Conservation (phyloP, 495 filamentous ascomycete genomes). For the Venustampulla echinocandica region DNA sequence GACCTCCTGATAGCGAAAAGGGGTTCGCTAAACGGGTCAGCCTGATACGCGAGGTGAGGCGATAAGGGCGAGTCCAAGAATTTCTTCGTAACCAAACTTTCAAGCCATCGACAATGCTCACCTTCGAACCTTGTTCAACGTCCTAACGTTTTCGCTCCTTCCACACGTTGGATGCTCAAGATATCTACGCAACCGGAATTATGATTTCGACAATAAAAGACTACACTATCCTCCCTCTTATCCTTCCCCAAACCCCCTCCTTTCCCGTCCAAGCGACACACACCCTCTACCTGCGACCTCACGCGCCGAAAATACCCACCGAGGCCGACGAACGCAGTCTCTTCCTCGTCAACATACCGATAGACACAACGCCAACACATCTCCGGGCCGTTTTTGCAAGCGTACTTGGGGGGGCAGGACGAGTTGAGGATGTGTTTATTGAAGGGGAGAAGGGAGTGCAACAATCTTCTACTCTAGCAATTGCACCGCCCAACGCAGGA, state of each 20-base stretch:
- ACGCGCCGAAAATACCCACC: slow-evolving; percentile 68
- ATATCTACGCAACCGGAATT: too few relatives aligned
- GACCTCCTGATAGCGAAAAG: too few relatives aligned
- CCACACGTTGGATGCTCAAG: too few relatives aligned
- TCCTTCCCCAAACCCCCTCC: slow-evolving; percentile 52
- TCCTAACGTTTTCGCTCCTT: too few relatives aligned
- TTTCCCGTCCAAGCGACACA: slow-evolving; percentile 56
- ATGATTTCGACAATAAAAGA: slow-evolving; percentile 28
- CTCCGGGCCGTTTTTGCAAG: slow-evolving; percentile 63
- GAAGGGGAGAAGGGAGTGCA: slow-evolving; percentile 39
- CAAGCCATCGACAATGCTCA: too few relatives aligned
- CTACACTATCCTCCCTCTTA: slow-evolving; percentile 45
- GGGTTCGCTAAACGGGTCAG: too few relatives aligned
- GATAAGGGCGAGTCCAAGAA: too few relatives aligned
- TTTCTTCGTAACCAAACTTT: too few relatives aligned
- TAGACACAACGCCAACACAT: slow-evolving; percentile 72
- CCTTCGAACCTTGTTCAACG: too few relatives aligned
- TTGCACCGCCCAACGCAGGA: slow-evolving; percentile 28
- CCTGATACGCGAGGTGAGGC: too few relatives aligned
- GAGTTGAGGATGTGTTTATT: slow-evolving; percentile 69
- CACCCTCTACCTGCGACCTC: slow-evolving; percentile 77
- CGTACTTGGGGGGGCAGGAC: slow-evolving; percentile 60
- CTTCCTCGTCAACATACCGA: slow-evolving; percentile 79
- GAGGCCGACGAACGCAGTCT: slow-evolving; percentile 64
- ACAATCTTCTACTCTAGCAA: slow-evolving; percentile 1